Conservation (phyloP, 1,284 basidiomycete genomes). For the Melampsora larici-populina region DNA sequence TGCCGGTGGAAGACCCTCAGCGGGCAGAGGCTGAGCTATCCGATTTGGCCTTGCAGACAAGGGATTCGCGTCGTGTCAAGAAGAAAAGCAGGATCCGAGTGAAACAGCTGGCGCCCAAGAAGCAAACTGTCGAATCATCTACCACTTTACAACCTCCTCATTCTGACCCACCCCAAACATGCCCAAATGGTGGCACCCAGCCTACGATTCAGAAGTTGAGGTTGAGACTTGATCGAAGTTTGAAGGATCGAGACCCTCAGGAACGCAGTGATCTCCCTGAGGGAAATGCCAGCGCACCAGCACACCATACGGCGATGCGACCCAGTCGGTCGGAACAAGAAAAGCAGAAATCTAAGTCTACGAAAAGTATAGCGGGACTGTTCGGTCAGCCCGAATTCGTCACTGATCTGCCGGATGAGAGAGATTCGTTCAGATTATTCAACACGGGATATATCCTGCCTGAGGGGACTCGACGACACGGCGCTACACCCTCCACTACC, state of each 20-base stretch:
- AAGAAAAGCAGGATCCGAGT: slow-evolving; percentile 4
- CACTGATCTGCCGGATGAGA: slow-evolving; percentile 34
- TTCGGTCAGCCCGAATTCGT: slow-evolving; percentile 40
- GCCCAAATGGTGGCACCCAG: background rate
- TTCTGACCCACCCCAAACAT: background rate
- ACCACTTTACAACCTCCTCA: background rate
- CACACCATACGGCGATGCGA: background rate
- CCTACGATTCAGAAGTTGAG: slow-evolving; percentile 30
- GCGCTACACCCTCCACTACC: slow-evolving; percentile 13
- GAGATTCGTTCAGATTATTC: slow-evolving; percentile 41
- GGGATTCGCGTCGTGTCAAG: background rate
- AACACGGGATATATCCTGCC: slow-evolving; percentile 42
- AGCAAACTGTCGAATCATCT: background rate
- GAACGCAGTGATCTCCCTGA: background rate
- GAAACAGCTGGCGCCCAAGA: slow-evolving; percentile 1
- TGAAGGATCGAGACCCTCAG: background rate
- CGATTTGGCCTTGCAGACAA: background rate
- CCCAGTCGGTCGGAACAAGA: slow-evolving; percentile 12
- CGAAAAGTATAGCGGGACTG: slow-evolving; percentile 7
- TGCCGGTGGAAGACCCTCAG: too few relatives aligned
- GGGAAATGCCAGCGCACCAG: background rate
- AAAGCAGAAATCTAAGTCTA: slow-evolving; percentile 11
- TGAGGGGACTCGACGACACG: slow-evolving; percentile 29
- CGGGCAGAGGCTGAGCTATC: too few relatives aligned
- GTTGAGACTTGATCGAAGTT: slow-evolving; percentile 19